Base-by-base conservation (phyloP, 805 yeast species). In the Yamadazyma insecticola region DNA sequence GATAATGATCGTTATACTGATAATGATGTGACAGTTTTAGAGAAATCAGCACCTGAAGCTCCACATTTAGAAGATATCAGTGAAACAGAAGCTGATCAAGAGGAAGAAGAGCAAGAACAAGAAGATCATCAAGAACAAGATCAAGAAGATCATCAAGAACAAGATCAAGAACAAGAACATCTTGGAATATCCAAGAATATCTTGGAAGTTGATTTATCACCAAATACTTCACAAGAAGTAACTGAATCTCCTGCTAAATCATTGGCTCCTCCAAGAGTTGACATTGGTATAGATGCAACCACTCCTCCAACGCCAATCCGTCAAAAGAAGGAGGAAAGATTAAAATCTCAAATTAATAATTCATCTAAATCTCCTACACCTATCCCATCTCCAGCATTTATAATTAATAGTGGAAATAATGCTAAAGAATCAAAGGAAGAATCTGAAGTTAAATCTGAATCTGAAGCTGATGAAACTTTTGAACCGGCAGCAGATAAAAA, bases 1-100 rank as follows among this genome's bases (percentile, higher is more conserved):
- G 67, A 60, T 32, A 60, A 60, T 37, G 61, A 51, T 25, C 57
- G 35, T 22, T 35, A 17, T 16, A 52, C 58, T 5, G 47, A 51
- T 29, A 51, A 46, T 35, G 54, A 49, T 26, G 22, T 45, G 6
- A 38, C 48, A 9, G 17, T 27, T 9, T 16, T 32, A 12, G 33
- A 34, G 11, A 15, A 16, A 16, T 8, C 8, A 6, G 21, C 22
- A 6, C 22, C 25, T 19, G 31, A 29, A 23, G 15, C 20, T 9
- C 10, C 13, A 17, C 18, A 21, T 11, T 14, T n/a, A 3, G 17
- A 12, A 5, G 24, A 18, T 5, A 16, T 9, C 10, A 13, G 13
- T 14, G 20, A 13, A 5, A 16, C 28, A 15, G 24, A 24, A n/a
- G 16, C 19, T 16, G 32, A 28, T 4, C 18, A 25, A 11, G 9